These are phyloP conservation scores for Sphagnum contortum DNA, from an alignment of 225 moss, liverwort and hornwort genomes.

Conservation along the genomic window DNA sequence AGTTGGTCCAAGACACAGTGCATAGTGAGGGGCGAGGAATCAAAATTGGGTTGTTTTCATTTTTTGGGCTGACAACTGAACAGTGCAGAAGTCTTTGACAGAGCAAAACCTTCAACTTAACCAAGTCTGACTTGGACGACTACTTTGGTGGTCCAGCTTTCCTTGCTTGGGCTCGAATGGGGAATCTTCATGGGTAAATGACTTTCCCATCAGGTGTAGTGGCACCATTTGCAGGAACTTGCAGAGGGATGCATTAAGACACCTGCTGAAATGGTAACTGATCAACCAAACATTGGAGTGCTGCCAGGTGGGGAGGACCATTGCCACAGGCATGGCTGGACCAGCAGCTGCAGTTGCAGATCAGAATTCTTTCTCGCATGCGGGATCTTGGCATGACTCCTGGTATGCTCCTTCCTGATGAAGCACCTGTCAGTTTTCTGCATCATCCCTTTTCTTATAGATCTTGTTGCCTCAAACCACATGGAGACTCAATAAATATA, in stretches of 20 bases:
- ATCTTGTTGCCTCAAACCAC: no score
- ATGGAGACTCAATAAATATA: no score
- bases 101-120: constrained; percentile 62
- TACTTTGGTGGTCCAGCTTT: constrained; percentile 89
- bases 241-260: no score
- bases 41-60: no score
- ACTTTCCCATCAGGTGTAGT: no score
- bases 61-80: neutral
- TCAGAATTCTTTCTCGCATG: constrained; percentile 63
- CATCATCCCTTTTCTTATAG: no score
- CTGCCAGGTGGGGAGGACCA: constrained; percentile 79
- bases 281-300: no score
- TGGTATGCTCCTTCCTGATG: constrained; percentile 26
- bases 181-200: constrained; percentile 71
- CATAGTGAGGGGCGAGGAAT: no score
- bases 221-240: no score
- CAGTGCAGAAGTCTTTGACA: constrained; percentile 21
- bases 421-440: no score
- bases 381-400: constrained; percentile 81
- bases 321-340: constrained; percentile 82
- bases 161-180: constrained; percentile 95
- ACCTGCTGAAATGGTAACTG: no score
- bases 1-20: no score
- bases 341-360: constrained; percentile 67
- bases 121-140: constrained; percentile 67